Evolutionary conservation across 768 basidiomycete genomes (phyloP).

Genomic region (Roridomyces roridus): DNA sequence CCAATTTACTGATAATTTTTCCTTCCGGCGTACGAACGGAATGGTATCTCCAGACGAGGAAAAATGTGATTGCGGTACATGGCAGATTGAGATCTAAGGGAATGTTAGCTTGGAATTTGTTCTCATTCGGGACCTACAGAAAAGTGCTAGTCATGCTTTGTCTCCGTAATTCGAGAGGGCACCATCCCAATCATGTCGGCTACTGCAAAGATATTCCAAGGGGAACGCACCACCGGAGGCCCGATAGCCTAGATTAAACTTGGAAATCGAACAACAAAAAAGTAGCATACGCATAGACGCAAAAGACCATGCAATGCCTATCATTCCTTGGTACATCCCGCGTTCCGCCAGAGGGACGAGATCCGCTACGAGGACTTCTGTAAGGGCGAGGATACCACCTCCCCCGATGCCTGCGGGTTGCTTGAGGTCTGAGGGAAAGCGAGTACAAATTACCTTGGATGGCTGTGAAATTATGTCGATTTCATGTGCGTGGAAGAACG

Average conservation of each 20-base stretch:
- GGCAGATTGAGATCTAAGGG: constrained; percentile 42
- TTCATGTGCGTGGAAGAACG: not conserved
- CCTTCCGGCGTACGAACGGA: constrained; percentile 35
- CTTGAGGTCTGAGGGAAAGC: no score
- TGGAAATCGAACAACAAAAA: not conserved
- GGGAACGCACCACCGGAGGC: constrained; percentile 17
- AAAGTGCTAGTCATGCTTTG: constrained; percentile 36
- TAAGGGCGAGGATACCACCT: constrained; percentile 40
- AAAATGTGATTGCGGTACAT: constrained; percentile 26
- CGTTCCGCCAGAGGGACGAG: constrained; percentile 49
- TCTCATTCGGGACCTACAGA: constrained; percentile 28
- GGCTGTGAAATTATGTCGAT: no score
- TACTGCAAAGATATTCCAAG: not conserved
- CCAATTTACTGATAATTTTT: constrained; percentile 33
- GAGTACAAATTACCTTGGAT: no score
- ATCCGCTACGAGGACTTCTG: constrained; percentile 49
- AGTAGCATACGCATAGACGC: constrained; percentile 29
- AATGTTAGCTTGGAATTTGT: not conserved
- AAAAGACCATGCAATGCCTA: constrained; percentile 38
- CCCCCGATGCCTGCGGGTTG: constrained; percentile 35
- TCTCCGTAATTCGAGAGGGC: constrained; percentile 26
- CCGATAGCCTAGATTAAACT: constrained; percentile 14
- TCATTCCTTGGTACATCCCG: constrained; percentile 40
- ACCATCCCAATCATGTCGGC: constrained; percentile 19
- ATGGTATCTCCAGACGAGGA: constrained; percentile 27